These are phyloP conservation scores for Lepiota brunneoincarnata DNA, from an alignment of 768 basidiomycete genomes.

Conservation along the genomic window DNA sequence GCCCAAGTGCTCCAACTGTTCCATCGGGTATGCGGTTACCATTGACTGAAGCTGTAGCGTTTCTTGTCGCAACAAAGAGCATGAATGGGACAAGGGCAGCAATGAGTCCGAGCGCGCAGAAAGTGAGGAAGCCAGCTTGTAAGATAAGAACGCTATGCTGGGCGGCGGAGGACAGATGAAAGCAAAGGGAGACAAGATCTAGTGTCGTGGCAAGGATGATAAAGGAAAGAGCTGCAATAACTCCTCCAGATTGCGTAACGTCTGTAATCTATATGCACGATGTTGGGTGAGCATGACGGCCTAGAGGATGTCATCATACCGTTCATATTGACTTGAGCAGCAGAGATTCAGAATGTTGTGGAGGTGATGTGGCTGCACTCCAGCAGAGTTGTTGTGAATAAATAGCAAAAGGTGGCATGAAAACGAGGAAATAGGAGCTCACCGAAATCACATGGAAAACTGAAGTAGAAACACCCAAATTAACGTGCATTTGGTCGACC, in stretches of 20 bases:
- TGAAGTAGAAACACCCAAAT: no score
- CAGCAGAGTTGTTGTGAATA: constrained; percentile 9
- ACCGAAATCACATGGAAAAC: no score
- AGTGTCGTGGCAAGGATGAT: constrained; percentile 16
- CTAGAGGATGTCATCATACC: constrained; percentile 13
- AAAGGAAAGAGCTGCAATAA: constrained; percentile 17
- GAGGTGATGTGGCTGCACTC: no score
- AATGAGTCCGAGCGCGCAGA: constrained; percentile 42
- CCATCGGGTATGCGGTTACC: constrained; percentile 26
- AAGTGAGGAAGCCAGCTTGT: constrained; percentile 33
- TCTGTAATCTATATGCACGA: constrained; percentile 13
- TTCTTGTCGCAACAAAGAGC: constrained; percentile 36
- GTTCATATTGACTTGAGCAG: constrained; percentile 17
- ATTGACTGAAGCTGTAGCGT: constrained; percentile 33
- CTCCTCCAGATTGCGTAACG: constrained; percentile 18
- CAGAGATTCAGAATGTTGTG: constrained; percentile 16
- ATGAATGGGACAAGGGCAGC: constrained; percentile 42
- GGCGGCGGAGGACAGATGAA: constrained; percentile 14
- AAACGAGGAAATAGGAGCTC: no score
- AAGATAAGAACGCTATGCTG: constrained; percentile 20
- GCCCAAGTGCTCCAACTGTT: background rate
- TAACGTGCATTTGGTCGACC: no score
- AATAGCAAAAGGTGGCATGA: no score
- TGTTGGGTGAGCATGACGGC: no score
- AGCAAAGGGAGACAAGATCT: constrained; percentile 14